Base-by-base conservation (phyloP, 2,329 filamentous ascomycete species). In the Colletotrichum karsti region DNA sequence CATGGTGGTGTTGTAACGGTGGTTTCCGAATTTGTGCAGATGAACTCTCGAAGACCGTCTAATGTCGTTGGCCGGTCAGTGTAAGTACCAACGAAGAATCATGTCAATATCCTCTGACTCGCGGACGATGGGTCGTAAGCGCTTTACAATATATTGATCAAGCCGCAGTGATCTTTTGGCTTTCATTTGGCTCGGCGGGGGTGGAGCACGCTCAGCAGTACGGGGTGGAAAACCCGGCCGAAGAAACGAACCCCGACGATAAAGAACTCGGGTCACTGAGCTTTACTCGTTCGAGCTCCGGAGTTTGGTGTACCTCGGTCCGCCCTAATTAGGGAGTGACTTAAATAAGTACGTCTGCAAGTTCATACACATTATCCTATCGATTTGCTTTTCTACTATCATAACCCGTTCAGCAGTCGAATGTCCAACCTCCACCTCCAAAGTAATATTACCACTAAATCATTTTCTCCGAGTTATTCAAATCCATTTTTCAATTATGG, bases 1-100 rank as follows among this genome's bases (percentile, higher is more conserved):
- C 71, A 74, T 73, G 5, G 26, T 57, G 41, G 18, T 33, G 8
- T 30, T 51, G 46, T 7, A 24, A 12, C 24, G 41, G 41, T 8
- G 9, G 12, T 3, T 22, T n/a, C n/a, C 41, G n/a, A 7, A 12
- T 44, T 10, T 20, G 4, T 9, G 41, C 18, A 42, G 41, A 44
- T 5, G 7, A 44, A 44, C 5, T 35, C 12, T 35, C 12, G 12
- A 35, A 35, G 12, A 12, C 30, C 30, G 7, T 35, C 30, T 7
- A 12, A 12, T 35, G 12, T 35, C 12, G 30, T 12, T 35, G 30
- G 12, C 12, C 12, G 12, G 30, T 44, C 41, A 22, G 18, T 44
- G 41, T 42, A 13, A 44, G 8, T 13, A 12, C 5, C n/a, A n/a
- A n/a, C n/a, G 12, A 10, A 20, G 2, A 44, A 12, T n/a, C 41